Percentiles rank a stretch among this genome's conserved stretches.
These are phyloP conservation scores for Paraconiothyrium brasiliense DNA, from an alignment of 2,329 filamentous ascomycete species.

Conservation along the genomic window DNA sequence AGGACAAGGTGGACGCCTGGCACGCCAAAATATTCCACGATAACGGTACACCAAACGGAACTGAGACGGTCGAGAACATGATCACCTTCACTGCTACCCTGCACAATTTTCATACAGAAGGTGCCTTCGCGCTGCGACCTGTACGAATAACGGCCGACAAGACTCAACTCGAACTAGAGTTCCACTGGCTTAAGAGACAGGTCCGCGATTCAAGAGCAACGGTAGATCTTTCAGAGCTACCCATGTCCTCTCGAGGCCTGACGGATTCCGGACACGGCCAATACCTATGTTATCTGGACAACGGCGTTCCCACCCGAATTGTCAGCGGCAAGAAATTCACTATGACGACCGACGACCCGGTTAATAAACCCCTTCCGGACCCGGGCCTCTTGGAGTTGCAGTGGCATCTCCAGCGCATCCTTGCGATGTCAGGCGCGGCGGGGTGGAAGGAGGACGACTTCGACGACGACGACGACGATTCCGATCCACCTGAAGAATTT, in stretches of 20 bases:
- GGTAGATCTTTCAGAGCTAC: constrained; percentile 22
- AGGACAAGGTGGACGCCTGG: constrained; percentile 20
- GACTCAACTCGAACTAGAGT: constrained; percentile 29
- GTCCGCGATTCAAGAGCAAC: constrained; percentile 16
- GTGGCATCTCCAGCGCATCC: constrained; percentile 30
- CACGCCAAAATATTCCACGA: constrained; percentile 13
- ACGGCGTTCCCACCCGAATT: constrained; percentile 19
- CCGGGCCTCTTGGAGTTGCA: constrained; percentile 28
- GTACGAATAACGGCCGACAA: constrained; percentile 30
- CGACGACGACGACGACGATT: constrained; percentile 15
- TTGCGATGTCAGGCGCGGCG: constrained; percentile 31
- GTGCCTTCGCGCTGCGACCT: constrained; percentile 27
- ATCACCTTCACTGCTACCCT: constrained; percentile 23
- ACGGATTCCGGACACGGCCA: constrained; percentile 15
- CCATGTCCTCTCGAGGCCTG: constrained; percentile 24
- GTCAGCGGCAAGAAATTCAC: constrained; percentile 26
- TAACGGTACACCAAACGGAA: constrained; percentile 14
- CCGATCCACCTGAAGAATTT: neutral
- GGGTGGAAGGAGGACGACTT: constrained; percentile 25
- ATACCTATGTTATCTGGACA: constrained; percentile 18
- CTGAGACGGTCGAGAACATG: constrained; percentile 31
- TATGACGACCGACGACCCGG: constrained; percentile 28
- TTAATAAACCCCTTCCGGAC: constrained; percentile 27
- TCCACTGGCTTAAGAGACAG: constrained; percentile 28
- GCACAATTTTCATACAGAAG: constrained; percentile 26